A percentile compares a stretch with the other conserved stretches of the same genome.
These are phyloP conservation scores for Colletotrichum sp. DNA, from an alignment of 2,329 filamentous ascomycete genomes.

Conservation along the genomic window DNA sequence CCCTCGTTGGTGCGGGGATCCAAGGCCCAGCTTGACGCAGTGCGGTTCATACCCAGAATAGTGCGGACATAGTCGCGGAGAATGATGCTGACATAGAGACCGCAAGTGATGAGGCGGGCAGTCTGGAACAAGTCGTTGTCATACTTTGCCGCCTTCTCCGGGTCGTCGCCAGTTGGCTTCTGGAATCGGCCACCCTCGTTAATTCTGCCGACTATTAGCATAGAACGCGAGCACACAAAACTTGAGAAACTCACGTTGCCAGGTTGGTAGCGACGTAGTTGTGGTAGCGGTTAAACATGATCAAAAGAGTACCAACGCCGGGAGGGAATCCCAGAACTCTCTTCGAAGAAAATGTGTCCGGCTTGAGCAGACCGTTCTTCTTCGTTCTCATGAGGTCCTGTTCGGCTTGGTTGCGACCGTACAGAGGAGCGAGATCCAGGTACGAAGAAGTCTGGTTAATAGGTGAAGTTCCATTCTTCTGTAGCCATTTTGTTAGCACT, in stretches of 20 bases:
- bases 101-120: conserved; percentile 52
- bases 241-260: conserved; percentile 4
- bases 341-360: conserved; percentile 58
- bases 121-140: conserved; percentile 47
- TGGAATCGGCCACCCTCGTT: conserved; percentile 46
- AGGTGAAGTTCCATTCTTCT: conserved; percentile 34
- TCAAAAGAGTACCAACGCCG: conserved; percentile 55
- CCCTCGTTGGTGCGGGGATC: conserved; percentile 48
- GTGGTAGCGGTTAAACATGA: conserved; percentile 54
- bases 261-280: conserved; percentile 27
- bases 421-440: conserved; percentile 53
- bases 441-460: conserved; percentile 47
- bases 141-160: conserved; percentile 35
- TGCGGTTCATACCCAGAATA: conserved; percentile 54
- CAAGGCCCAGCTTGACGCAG: conserved; percentile 38
- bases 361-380: conserved; percentile 56
- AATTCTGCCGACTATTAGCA: conserved; percentile 29
- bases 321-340: conserved; percentile 56
- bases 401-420: conserved; percentile 55
- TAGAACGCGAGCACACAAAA: conserved; percentile 10
- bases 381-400: conserved; percentile 54
- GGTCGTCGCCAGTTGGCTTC: conserved; percentile 8
- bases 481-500: neutral
- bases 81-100: conserved; percentile 59
- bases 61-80: conserved; percentile 44